Conservation (phyloP, 176 grass and related monocot genomes). For the Guadua angustifolia region DNA sequence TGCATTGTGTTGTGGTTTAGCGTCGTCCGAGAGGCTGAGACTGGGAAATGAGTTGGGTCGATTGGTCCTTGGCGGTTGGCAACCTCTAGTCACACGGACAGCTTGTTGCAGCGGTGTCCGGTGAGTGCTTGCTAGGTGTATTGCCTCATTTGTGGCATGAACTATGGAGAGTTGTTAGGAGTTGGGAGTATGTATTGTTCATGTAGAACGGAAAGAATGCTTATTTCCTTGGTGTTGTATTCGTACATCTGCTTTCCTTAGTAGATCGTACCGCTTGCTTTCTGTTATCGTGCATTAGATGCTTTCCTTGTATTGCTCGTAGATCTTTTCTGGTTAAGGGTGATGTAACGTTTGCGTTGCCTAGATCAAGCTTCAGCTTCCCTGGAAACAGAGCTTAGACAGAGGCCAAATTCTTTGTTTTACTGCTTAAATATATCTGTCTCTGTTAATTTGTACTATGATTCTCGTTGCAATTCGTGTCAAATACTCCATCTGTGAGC, state of each 20-base stretch:
- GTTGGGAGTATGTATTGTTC: neutral
- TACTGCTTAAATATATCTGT: neutral
- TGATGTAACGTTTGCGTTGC: neutral
- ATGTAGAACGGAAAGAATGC: neutral
- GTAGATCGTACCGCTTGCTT: neutral
- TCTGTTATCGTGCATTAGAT: neutral
- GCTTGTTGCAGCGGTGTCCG: neutral
- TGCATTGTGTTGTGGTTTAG: neutral
- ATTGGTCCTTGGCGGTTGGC: neutral
- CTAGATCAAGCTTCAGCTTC: neutral
- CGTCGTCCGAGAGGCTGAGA: neutral
- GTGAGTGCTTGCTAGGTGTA: neutral
- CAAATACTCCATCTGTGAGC: no score
- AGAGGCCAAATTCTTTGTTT: neutral
- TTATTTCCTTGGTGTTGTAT: neutral
- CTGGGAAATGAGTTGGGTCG: neutral
- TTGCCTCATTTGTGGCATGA: neutral
- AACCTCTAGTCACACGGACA: neutral
- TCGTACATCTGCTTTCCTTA: neutral
- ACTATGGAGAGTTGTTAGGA: neutral
- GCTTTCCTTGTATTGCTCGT: neutral
- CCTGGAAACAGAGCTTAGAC: neutral
- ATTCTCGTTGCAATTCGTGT: no score
- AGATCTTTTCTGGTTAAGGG: constrained; percentile 12
- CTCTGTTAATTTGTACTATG: neutral